Evolutionary conservation across 2,329 filamentous ascomycete genomes (phyloP), one percentile per base, ranked within the genome.

Genomic region (Monosporascus sp.): DNA sequence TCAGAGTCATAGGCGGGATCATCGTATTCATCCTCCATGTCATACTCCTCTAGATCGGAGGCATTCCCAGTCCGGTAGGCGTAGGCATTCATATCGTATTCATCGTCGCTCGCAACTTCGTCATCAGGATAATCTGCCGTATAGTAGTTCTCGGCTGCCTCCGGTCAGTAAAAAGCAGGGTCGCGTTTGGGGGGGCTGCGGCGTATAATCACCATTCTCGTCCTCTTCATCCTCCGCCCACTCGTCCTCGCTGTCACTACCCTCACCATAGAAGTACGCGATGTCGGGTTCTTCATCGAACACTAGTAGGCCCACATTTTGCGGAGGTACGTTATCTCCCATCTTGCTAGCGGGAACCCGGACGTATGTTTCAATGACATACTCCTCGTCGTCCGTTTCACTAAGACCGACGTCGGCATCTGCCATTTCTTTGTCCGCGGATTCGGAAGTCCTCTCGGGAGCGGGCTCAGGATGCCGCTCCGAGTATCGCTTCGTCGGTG

Each of bases 101-200:
- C 84, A 58, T 88, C 84, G 60, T 90, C 87, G 17, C 83, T 85
- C 45, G 83, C 85, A 15, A 90, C 78, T 65, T 92, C 88, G 51
- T 92, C 88, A 56, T 92, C 88, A 0, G 88, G 88, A 60, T 92
- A 92, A 66, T 92, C 88, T 51, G 87, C 85, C 3, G 84, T 83
- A 64, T 91, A 90, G 68, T 90, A 85, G 62, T 90, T 87, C 65
- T 92, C 88, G 37, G 88, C 86, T 85, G 55, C 37, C 8, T 41
- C 24, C 5, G 2, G 49, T 56, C 48, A 57, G 54, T 35, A 15
- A n/a, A n/a, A n/a, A n/a, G n/a, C n/a, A n/a, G n/a, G n/a, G n/a
- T n/a, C n/a, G n/a, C n/a, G n/a, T n/a, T n/a, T n/a, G n/a, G n/a
- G n/a, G n/a, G n/a, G n/a, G n/a, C n/a, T 37, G 20, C 17, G 17